Percentiles rank a stretch among this genome's conserved stretches.
These are phyloP conservation scores for Colletotrichum tabaci DNA, from an alignment of 2,329 filamentous ascomycete genomes.

Conservation along the genomic window DNA sequence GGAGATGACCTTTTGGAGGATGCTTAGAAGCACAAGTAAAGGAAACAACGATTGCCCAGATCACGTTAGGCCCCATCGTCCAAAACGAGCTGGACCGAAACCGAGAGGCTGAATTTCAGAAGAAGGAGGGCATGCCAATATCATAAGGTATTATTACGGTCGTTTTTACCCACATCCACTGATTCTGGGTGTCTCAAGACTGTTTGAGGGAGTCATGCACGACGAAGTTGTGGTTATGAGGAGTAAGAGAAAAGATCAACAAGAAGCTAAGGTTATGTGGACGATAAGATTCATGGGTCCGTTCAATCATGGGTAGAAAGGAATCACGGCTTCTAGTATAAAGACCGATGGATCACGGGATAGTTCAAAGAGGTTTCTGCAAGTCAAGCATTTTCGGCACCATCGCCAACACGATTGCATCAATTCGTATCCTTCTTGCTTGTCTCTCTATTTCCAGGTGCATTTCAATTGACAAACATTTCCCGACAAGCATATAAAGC, in stretches of 20 bases:
- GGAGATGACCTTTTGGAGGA: too few relatives aligned
- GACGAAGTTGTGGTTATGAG: neutral
- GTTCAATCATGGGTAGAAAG: neutral
- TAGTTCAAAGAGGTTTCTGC: neutral
- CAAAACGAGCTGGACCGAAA: too few relatives aligned
- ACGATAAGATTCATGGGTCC: neutral
- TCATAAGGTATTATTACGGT: too few relatives aligned
- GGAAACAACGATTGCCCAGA: too few relatives aligned
- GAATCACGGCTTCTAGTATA: neutral
- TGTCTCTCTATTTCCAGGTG: constrained; percentile 14
- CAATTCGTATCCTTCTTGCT: neutral
- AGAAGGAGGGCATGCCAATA: too few relatives aligned
- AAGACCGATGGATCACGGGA: neutral
- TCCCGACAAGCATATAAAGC: neutral
- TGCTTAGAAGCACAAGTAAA: too few relatives aligned
- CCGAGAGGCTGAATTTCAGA: too few relatives aligned
- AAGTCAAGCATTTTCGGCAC: too few relatives aligned
- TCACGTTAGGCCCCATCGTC: too few relatives aligned
- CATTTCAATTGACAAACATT: neutral
- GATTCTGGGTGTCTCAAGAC: constrained; percentile 20
- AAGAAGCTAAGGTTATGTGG: neutral
- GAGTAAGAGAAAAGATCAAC: neutral
- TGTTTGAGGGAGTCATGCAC: constrained; percentile 8
- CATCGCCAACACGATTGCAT: too few relatives aligned
- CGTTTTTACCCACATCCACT: constrained; percentile 6